Conservation (phyloP, 441 rosid species). For the Syzygium syzygioides region DNA sequence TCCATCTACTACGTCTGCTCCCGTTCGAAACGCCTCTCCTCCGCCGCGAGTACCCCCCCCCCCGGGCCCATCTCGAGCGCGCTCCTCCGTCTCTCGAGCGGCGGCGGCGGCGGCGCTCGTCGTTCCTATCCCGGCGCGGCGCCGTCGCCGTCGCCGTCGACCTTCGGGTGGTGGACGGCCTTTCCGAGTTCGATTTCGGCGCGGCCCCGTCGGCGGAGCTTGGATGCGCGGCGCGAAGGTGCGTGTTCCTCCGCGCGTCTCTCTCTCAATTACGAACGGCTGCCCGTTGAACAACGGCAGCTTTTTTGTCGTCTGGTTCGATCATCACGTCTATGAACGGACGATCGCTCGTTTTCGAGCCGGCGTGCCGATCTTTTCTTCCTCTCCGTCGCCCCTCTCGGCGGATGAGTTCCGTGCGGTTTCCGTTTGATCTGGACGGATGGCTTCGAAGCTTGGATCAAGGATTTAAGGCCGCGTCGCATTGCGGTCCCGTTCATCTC, state of each 20-base stretch:
- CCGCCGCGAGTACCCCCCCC: neutral
- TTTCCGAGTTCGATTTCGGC: neutral
- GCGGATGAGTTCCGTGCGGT: neutral
- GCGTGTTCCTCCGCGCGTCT: neutral
- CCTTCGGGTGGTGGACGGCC: neutral
- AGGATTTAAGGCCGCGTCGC: neutral
- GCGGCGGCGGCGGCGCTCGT: neutral
- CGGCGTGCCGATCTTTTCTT: neutral
- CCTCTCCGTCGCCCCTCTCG: neutral
- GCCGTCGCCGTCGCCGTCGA: neutral
- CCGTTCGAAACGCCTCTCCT: neutral
- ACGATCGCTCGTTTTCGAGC: neutral
- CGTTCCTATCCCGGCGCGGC: neutral
- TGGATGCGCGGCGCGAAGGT: neutral
- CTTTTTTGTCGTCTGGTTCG: neutral
- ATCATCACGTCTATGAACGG: neutral
- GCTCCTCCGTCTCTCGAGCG: neutral
- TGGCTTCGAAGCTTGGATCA: neutral
- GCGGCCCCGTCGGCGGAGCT: neutral
- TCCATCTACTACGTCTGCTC: neutral
- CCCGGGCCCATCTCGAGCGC: neutral
- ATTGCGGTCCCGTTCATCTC: neutral
- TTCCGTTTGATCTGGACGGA: neutral
- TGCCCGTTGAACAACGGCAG: neutral
- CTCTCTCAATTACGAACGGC: neutral